Conservation (phyloP, 2,329 filamentous ascomycete genomes). For the Neobulgaria alba region DNA sequence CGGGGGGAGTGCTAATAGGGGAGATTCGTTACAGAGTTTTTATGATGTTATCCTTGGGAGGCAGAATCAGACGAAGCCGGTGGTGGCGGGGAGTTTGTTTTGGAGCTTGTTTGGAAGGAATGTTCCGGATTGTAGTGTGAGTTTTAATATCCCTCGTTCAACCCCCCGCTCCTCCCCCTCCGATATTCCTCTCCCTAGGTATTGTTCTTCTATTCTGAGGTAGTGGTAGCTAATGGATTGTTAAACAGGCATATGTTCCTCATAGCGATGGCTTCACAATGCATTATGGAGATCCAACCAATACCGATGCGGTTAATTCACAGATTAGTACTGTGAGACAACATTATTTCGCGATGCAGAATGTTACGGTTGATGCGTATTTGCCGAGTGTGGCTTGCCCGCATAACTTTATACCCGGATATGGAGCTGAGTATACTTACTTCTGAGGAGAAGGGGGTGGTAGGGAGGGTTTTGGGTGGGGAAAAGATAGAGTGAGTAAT, state of each 20-base stretch:
- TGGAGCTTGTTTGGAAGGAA: slow-evolving; percentile 40
- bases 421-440: slow-evolving; percentile 18
- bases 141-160: too few relatives aligned
- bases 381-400: slow-evolving; percentile 35
- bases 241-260: slow-evolving; percentile 33
- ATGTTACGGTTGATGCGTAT: slow-evolving; percentile 28
- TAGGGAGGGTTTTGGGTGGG: not conserved
- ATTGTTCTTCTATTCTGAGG: too few relatives aligned
- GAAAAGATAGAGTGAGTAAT: not conserved
- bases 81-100: slow-evolving; percentile 35
- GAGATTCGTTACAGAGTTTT: slow-evolving; percentile 32
- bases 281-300: slow-evolving; percentile 37
- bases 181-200: not conserved
- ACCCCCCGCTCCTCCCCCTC: not conserved
- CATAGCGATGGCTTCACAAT: slow-evolving; percentile 38
- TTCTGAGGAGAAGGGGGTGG: not conserved
- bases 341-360: slow-evolving; percentile 35
- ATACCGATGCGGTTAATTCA: slow-evolving; percentile 31
- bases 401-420: slow-evolving; percentile 19
- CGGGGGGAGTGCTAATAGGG: slow-evolving; percentile 23
- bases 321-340: slow-evolving; percentile 36
- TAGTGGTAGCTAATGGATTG: not conserved
- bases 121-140: slow-evolving; percentile 35
- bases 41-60: slow-evolving; percentile 34
- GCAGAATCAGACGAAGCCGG: slow-evolving; percentile 16